Percentiles rank a stretch among this genome's conserved stretches.
Conservation (phyloP, 768 basidiomycete species). For the Strobilomyces confusus region DNA sequence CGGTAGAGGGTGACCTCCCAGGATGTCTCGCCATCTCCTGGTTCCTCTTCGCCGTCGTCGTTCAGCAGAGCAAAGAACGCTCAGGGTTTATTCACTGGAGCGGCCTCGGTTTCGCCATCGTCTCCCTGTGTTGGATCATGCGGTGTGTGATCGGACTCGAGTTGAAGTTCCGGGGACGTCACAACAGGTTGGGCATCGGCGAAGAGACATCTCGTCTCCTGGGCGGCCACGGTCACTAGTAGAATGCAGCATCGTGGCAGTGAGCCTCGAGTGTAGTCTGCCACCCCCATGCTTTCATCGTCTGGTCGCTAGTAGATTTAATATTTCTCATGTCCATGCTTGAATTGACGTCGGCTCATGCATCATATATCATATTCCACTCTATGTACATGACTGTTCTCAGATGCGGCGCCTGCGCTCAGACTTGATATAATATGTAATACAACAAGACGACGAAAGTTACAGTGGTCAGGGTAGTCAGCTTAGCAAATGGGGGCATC, state of each 20-base stretch:
- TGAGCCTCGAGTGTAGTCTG: background rate
- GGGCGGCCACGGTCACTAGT: conserved; percentile 26
- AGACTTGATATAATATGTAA: conserved; percentile 3
- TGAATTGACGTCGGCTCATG: conserved; percentile 1
- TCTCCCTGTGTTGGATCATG: conserved; percentile 61
- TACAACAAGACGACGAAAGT: conserved; percentile 18
- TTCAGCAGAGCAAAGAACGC: conserved; percentile 39
- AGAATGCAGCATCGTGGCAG: background rate
- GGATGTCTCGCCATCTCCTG: conserved; percentile 65
- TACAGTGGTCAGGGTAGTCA: conserved; percentile 12
- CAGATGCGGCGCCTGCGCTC: conserved; percentile 8
- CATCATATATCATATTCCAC: conserved; percentile 13
- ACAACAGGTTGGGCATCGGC: conserved; percentile 31
- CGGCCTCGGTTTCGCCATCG: conserved; percentile 57
- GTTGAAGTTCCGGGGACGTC: conserved; percentile 31
- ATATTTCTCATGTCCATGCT: conserved; percentile 3
- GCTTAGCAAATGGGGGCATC: conserved; percentile 4
- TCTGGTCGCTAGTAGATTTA: background rate
- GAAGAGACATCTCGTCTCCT: conserved; percentile 32
- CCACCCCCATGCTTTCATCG: conserved; percentile 4
- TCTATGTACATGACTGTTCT: conserved; percentile 17
- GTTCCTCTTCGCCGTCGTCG: conserved; percentile 64
- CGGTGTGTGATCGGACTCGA: conserved; percentile 46
- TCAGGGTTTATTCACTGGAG: conserved; percentile 64
- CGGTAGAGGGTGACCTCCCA: conserved; percentile 61